A percentile compares a stretch with the other conserved stretches of the same genome.
phyloP scores from a whole-genome alignment of 306 rosid genomes.

The Pterocarpus santalinus region DNA sequence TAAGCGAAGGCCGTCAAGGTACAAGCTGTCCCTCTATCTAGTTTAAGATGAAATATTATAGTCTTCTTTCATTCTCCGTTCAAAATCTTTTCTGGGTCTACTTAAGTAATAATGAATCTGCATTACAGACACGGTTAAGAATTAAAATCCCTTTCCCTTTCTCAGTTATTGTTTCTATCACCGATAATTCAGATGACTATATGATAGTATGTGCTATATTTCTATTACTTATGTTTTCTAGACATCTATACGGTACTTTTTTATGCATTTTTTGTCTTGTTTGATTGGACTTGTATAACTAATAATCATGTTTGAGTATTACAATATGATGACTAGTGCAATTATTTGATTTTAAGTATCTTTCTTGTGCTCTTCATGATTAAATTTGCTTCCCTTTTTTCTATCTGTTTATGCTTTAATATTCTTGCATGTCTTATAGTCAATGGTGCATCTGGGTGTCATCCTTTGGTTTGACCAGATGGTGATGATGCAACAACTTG shows the following conservation, averaged over 20 bases:
- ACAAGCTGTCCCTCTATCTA: constrained; percentile 64
- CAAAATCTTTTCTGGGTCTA: neutral
- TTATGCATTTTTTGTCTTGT: neutral
- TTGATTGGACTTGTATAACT: neutral
- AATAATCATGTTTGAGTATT: neutral
- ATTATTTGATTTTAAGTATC: neutral
- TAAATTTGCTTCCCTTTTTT: too few species aligned
- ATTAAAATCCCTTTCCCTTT: too few species aligned
- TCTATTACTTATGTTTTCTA: neutral
- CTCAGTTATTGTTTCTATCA: neutral
- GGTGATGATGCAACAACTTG: neutral
- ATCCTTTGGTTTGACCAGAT: too few species aligned
- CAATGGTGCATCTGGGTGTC: neutral
- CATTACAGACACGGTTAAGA: too few species aligned
- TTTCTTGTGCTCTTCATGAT: too few species aligned
- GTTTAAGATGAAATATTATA: neutral
- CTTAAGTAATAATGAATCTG: neutral
- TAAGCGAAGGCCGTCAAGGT: constrained; percentile 90
- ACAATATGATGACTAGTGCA: neutral
- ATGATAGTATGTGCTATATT: neutral
- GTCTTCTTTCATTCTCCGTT: neutral
- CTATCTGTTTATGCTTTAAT: too few species aligned
- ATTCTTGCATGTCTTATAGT: too few species aligned
- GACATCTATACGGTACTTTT: neutral
- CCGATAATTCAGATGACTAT: neutral